Evolutionary conservation across 495 filamentous ascomycete genomes (phyloP).

Genomic region (Xylaria nigripes): DNA sequence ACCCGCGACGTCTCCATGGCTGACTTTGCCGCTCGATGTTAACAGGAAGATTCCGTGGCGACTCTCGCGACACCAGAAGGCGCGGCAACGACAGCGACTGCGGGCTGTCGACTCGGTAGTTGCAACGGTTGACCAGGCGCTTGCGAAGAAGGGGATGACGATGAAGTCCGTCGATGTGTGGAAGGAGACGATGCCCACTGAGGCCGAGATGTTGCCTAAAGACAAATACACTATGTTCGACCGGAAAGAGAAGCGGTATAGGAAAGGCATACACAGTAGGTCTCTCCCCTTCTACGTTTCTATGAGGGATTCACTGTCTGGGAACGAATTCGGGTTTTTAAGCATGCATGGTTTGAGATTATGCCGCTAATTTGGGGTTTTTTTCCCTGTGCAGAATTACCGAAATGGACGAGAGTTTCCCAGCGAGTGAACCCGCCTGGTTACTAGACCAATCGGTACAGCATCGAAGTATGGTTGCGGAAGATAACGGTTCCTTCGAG

Average conservation of each 20-base stretch:
- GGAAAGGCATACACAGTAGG: slow-evolving; percentile 95
- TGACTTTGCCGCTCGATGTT: neutral
- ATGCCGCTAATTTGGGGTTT: slow-evolving; percentile 15
- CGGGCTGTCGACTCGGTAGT: slow-evolving; percentile 79
- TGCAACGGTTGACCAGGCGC: slow-evolving; percentile 62
- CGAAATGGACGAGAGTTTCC: slow-evolving; percentile 93
- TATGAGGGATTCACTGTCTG: neutral
- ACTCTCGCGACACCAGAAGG: slow-evolving; percentile 82
- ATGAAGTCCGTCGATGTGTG: slow-evolving; percentile 72
- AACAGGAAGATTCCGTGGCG: slow-evolving; percentile 96
- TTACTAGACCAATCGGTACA: slow-evolving; percentile 49
- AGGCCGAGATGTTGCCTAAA: slow-evolving; percentile 89
- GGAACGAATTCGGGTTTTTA: no score
- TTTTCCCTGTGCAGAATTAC: slow-evolving; percentile 54
- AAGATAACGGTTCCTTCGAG: neutral
- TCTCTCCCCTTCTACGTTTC: slow-evolving; percentile 17
- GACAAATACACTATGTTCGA: slow-evolving; percentile 99
- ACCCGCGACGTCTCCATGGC: neutral
- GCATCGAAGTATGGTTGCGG: neutral
- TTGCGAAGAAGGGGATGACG: slow-evolving; percentile 59
- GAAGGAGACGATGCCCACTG: slow-evolving; percentile 91
- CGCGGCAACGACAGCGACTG: slow-evolving; percentile 77
- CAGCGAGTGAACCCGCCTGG: slow-evolving; percentile 90
- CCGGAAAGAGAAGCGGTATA: slow-evolving; percentile 87
- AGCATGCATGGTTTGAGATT: neutral